These are phyloP conservation scores for Dalbergia cultrata DNA, from an alignment of 306 rosid genomes.

Conservation along the genomic window DNA sequence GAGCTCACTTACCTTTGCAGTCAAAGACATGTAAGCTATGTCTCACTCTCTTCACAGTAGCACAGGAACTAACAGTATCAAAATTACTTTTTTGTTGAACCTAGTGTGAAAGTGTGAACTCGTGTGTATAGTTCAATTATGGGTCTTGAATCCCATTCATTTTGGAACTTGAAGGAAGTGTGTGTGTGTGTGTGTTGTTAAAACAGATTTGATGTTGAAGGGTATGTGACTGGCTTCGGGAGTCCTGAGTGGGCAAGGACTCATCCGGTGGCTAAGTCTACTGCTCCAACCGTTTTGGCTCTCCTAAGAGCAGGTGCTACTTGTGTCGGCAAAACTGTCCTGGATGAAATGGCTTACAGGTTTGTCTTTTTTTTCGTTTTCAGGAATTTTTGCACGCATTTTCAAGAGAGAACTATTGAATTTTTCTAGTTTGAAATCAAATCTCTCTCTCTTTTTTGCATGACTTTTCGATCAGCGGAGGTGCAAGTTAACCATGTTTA, in stretches of 20 bases:
- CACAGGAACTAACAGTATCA: neutral
- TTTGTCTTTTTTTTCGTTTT: conserved; percentile 11
- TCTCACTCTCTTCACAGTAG: neutral
- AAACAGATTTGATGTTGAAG: conserved; percentile 84
- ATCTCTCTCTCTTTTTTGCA: neutral
- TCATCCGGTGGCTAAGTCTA: conserved; percentile 74
- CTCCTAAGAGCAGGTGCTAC: conserved; percentile 82
- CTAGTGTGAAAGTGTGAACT: neutral
- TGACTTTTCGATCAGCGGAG: no score
- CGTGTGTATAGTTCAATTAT: neutral
- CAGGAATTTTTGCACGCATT: neutral
- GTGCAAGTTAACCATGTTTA: no score
- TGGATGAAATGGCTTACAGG: conserved; percentile 99
- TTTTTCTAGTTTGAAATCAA: neutral
- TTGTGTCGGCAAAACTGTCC: conserved; percentile 81
- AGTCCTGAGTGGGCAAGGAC: conserved; percentile 96
- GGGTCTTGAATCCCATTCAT: conserved; percentile 25
- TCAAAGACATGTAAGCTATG: conserved; percentile 83
- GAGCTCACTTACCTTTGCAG: conserved; percentile 82
- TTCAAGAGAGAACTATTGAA: neutral
- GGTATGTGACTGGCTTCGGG: conserved; percentile 83
- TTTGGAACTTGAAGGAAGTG: conserved; percentile 23
- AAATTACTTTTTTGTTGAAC: no score
- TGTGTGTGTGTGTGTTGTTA: neutral
- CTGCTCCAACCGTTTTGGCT: conserved; percentile 75